phyloP scores from a whole-genome alignment of 1,139 yeast genomes.

The Protomyces pachydermus region DNA sequence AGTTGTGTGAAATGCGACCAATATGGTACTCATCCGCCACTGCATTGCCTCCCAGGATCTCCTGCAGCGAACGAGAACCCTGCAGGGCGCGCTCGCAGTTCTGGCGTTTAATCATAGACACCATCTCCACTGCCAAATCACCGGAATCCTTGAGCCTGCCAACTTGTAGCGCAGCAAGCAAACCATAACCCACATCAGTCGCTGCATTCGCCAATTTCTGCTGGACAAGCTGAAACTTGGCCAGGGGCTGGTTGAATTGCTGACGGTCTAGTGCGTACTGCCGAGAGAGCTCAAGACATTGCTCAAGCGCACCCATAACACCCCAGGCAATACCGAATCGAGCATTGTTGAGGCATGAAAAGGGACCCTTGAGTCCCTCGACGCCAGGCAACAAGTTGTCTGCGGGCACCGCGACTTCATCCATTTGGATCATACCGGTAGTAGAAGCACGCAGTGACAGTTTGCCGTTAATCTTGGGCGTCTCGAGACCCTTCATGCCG shows the following conservation, averaged over 20 bases:
- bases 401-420: slow-evolving; percentile 45
- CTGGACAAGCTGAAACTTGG: slow-evolving; percentile 44
- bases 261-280: slow-evolving; percentile 43
- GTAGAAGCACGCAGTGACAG: slow-evolving; percentile 44
- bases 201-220: slow-evolving; percentile 46
- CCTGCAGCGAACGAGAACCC: slow-evolving; percentile 43
- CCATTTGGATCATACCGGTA: slow-evolving; percentile 47
- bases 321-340: slow-evolving; percentile 48
- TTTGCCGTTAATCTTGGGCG: slow-evolving; percentile 45
- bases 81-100: slow-evolving; percentile 45
- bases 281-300: slow-evolving; percentile 42
- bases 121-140: slow-evolving; percentile 44
- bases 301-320: slow-evolving; percentile 46
- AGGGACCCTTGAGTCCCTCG: slow-evolving; percentile 46
- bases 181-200: slow-evolving; percentile 44
- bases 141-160: slow-evolving; percentile 45
- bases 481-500: slow-evolving; percentile 40
- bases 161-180: slow-evolving; percentile 44
- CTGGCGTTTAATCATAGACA: slow-evolving; percentile 45
- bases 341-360: slow-evolving; percentile 46
- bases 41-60: slow-evolving; percentile 47
- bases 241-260: slow-evolving; percentile 44
- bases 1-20: slow-evolving; percentile 45
- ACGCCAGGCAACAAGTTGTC: slow-evolving; percentile 44
- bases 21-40: slow-evolving; percentile 46